These are phyloP conservation scores for Ophiostoma piceae DNA, from an alignment of 2,329 filamentous ascomycete species.

Conservation along the genomic window DNA sequence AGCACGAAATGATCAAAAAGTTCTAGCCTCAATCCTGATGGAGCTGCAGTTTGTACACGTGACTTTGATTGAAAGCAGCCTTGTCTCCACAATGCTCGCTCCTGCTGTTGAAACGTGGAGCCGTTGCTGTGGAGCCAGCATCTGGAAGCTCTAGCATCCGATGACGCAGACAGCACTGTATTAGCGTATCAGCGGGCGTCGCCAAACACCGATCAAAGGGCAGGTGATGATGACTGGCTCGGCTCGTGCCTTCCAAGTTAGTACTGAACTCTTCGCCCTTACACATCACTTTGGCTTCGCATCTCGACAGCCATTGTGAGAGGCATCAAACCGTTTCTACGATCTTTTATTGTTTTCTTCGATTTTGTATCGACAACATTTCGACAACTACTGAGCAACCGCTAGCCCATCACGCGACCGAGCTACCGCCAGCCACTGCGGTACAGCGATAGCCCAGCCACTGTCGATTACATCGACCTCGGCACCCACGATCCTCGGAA, in stretches of 20 bases:
- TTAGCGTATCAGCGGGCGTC: neutral
- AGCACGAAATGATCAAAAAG: neutral
- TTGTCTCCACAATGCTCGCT: neutral
- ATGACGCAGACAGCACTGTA: slow-evolving; percentile 12
- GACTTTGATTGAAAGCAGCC: slow-evolving; percentile 7
- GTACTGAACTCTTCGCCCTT: neutral
- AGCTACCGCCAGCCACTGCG: neutral
- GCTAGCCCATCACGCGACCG: neutral
- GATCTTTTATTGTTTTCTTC: neutral
- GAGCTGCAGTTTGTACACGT: slow-evolving; percentile 19
- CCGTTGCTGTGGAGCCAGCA: slow-evolving; percentile 10
- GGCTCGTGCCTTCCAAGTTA: slow-evolving; percentile 3
- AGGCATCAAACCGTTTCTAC: neutral
- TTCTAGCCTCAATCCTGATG: neutral
- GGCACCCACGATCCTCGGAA: neutral
- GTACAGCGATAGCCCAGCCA: neutral
- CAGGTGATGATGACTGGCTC: neutral
- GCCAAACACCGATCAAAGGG: slow-evolving; percentile 1
- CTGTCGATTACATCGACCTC: neutral
- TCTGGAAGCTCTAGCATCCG: neutral
- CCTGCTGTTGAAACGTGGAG: slow-evolving; percentile 4
- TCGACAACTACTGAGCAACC: neutral
- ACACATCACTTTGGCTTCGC: neutral
- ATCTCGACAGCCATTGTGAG: neutral
- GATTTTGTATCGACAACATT: neutral